Evolutionary conservation across 2,329 filamentous ascomycete species (phyloP), one percentile per base, ranked within the genome.

Genomic region (Truncatella angustata): DNA sequence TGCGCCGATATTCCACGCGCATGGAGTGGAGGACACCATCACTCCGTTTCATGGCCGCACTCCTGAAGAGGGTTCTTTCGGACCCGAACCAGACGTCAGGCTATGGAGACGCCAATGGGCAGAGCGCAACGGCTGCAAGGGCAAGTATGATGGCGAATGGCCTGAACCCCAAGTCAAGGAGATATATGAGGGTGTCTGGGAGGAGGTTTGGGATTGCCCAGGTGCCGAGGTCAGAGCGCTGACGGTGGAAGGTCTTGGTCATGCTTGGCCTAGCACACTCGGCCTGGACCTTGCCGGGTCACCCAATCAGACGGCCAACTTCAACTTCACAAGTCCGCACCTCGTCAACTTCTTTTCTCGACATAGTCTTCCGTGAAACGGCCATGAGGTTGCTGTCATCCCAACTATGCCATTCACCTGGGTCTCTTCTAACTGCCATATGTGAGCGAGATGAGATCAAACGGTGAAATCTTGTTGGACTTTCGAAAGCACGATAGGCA

Each of bases 291-390:
- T 51, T 11, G 43, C 52, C 23, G 57, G 56, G 5, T 9, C 35
- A 10, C 57, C 57, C 12, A 53, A 59, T 16, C 51, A 57, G 4
- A 57, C 49, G n/a, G 51, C 57, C 32, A 56, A 55, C 23, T 59
- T 59, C 23, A 59, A 59, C 34, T 49, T 59, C 23, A 59, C 57
- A 11, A 56, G 42, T 28, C 54, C 56, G 44, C 56, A 59, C 40
- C 26, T 59, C 34, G 49, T 58, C 28, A 54, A 58, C 4, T 59
- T 59, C 47, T 59, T 57, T 30, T 58, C 57, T n/a, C 51, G 53
- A 20, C 56, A 59, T 44, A 50, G 52, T 12, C 49, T 58, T 23
- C 49, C 12, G 11, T 53, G 42, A 51, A 23, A 32, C n/a, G n/a
- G n/a, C n/a, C n/a, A n/a, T n/a, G n/a, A n/a, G n/a, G n/a, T n/a